Conservation (phyloP, 2,329 filamentous ascomycete species). For the Dendrostoma leiphaemia region DNA sequence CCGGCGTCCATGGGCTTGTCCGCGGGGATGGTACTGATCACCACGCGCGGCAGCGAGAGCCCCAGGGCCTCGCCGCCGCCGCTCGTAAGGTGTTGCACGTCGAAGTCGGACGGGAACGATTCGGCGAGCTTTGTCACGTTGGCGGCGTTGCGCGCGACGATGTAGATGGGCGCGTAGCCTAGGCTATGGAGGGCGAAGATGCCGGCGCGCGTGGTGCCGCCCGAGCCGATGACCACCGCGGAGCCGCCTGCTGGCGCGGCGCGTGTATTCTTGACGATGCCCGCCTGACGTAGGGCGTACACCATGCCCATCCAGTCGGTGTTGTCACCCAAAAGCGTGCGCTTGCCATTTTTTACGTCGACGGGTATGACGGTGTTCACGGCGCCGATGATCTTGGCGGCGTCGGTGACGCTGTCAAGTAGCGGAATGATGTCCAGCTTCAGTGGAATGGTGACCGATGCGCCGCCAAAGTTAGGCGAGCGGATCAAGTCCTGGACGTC, state of each 20-base stretch:
- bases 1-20: conserved; percentile 75
- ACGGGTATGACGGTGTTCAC: conserved; percentile 87
- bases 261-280: conserved; percentile 45
- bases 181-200: conserved; percentile 85
- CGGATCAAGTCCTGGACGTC: conserved; percentile 66
- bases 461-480: conserved; percentile 78
- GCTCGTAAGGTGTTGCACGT: conserved; percentile 62
- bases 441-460: conserved; percentile 91
- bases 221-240: conserved; percentile 84
- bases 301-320: conserved; percentile 96
- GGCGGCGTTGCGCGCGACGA: conserved; percentile 72
- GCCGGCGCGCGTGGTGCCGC: conserved; percentile 87
- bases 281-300: conserved; percentile 69
- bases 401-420: conserved; percentile 75
- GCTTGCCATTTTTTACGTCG: conserved; percentile 36
- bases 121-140: conserved; percentile 67
- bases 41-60: conserved; percentile 60
- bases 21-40: conserved; percentile 88
- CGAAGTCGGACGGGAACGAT: conserved; percentile 72
- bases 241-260: conserved; percentile 36
- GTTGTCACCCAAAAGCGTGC: conserved; percentile 77
- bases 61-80: conserved; percentile 51
- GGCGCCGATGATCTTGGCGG: conserved; percentile 81
- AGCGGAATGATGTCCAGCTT: conserved; percentile 84
- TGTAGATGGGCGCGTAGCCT: conserved; percentile 81